Percentiles rank a stretch among this genome's conserved stretches.
These are phyloP conservation scores for Phytophthora citrophthora DNA, from an alignment of 352 stramenopile genomes.

Conservation along the genomic window DNA sequence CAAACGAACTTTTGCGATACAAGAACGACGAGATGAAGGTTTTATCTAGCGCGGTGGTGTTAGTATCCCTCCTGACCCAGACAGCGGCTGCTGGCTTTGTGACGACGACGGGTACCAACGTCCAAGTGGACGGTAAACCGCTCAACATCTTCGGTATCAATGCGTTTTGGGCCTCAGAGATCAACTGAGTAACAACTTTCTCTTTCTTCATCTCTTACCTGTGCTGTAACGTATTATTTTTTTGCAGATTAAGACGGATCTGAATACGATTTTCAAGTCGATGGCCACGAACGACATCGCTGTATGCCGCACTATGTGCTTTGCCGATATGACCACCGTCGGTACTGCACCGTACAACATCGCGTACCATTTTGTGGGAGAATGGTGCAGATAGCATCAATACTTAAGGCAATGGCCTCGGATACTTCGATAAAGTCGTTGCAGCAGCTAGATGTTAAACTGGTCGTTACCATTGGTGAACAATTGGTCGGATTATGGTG, in stretches of 20 bases:
- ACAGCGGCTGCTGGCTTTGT: constrained; percentile 24
- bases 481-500: constrained; percentile 46
- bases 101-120: constrained; percentile 31
- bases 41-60: background rate
- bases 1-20: background rate
- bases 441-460: constrained; percentile 38
- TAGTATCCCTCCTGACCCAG: constrained; percentile 2
- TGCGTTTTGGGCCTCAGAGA: constrained; percentile 37
- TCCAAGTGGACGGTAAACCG: constrained; percentile 30
- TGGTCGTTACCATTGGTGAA: constrained; percentile 45
- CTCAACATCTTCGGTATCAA: constrained; percentile 45
- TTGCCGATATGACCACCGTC: constrained; percentile 24
- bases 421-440: constrained; percentile 40
- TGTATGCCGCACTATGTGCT: constrained; percentile 35
- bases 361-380: constrained; percentile 39
- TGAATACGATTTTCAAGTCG: constrained; percentile 21
- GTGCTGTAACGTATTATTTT: too few relatives aligned
- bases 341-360: constrained; percentile 33
- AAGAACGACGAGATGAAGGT: background rate
- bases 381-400: constrained; percentile 32
- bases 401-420: constrained; percentile 28
- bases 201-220: too few relatives aligned
- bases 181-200: too few relatives aligned
- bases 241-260: constrained; percentile 26
- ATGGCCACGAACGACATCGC: constrained; percentile 39